phyloP scores from a whole-genome alignment of 2,329 filamentous ascomycete species.

The Sporothrix dimorphospora region DNA sequence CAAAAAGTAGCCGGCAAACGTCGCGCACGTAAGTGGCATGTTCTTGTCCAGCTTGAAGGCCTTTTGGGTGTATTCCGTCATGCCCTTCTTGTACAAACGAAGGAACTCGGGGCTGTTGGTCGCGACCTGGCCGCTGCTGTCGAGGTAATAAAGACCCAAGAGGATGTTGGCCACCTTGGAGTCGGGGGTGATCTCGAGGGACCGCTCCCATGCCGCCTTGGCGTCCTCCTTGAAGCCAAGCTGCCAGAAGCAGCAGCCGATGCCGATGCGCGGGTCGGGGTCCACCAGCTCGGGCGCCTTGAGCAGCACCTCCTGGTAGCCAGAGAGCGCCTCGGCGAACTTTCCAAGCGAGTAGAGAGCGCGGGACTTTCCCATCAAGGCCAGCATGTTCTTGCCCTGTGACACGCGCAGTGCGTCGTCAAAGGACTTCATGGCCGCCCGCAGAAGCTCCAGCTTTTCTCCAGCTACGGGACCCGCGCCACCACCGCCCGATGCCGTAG shows the following conservation, averaged over 20 bases:
- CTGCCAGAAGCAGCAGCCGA: constrained; percentile 97
- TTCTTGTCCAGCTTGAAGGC: constrained; percentile 93
- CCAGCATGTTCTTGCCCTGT: constrained; percentile 86
- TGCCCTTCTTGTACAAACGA: constrained; percentile 85
- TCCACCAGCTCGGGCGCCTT: constrained; percentile 88
- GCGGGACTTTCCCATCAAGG: constrained; percentile 84
- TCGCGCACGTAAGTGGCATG: constrained; percentile 84
- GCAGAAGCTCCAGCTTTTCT: constrained; percentile 77
- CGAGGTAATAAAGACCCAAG: constrained; percentile 86
- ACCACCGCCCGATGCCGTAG: constrained; percentile 66
- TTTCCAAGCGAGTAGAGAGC: constrained; percentile 85
- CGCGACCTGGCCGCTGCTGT: constrained; percentile 79
- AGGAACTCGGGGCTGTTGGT: constrained; percentile 85
- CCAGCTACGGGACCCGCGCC: constrained; percentile 60
- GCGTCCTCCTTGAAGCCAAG: constrained; percentile 93
- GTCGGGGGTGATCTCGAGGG: constrained; percentile 76
- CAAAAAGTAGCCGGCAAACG: constrained; percentile 89
- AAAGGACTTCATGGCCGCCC: constrained; percentile 87
- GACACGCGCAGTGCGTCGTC: constrained; percentile 90
- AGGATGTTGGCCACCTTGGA: constrained; percentile 91
- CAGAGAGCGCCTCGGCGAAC: constrained; percentile 78
- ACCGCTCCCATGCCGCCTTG: constrained; percentile 85
- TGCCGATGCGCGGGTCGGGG: constrained; percentile 92
- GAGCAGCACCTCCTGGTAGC: constrained; percentile 84
- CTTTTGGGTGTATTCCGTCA: constrained; percentile 91